phyloP scores from a whole-genome alignment of 441 rosid species.

The Omphalea diandra region DNA sequence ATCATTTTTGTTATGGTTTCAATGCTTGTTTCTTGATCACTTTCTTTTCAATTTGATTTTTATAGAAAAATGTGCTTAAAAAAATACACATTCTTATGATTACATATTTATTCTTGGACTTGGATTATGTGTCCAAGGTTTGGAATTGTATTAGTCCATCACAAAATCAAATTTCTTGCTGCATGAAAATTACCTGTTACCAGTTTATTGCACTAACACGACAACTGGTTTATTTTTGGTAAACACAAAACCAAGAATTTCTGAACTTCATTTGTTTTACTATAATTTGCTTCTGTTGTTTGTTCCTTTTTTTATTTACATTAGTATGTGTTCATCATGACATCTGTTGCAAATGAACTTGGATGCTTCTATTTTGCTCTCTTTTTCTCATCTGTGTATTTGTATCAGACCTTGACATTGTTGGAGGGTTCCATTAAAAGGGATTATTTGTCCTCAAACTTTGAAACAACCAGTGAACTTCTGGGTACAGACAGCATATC shows the following conservation, averaged over 20 bases:
- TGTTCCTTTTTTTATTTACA: neutral
- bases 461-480: constrained; percentile 65
- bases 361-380: no score
- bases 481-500: constrained; percentile 33
- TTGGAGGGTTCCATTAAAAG: constrained; percentile 60
- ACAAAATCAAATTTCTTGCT: neutral
- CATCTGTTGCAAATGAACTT: neutral
- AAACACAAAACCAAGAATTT: neutral
- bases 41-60: neutral
- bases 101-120: neutral
- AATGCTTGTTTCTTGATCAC: neutral
- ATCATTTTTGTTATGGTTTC: neutral
- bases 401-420: constrained; percentile 58
- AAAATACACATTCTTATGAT: neutral
- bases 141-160: neutral
- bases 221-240: neutral
- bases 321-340: neutral
- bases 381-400: no score
- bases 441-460: constrained; percentile 58
- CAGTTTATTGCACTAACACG: neutral
- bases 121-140: neutral
- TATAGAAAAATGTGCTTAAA: no score
- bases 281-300: neutral
- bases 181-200: neutral
- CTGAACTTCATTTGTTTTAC: neutral